These are phyloP conservation scores for Colletotrichum godetiae DNA, from an alignment of 2,329 filamentous ascomycete genomes.

Conservation along the genomic window DNA sequence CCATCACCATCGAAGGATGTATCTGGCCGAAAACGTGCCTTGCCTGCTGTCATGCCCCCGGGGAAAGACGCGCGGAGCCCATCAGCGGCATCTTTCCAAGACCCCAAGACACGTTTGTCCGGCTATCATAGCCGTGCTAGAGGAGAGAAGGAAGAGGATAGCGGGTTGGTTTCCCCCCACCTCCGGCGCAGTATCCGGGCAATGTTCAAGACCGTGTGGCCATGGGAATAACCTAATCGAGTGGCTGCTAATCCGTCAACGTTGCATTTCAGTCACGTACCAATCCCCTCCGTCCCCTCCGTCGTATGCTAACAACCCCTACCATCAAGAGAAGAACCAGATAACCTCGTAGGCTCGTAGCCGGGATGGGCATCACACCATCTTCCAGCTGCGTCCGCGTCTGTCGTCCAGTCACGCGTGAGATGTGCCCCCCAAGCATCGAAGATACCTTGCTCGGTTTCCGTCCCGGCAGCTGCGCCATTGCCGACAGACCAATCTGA, in stretches of 20 bases:
- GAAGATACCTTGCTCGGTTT: background rate
- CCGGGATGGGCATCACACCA: conserved; percentile 7
- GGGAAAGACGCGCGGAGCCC: background rate
- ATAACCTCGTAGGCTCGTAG: conserved; percentile 1
- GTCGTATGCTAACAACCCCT: background rate
- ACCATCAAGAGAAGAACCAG: background rate
- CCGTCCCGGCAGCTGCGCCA: conserved; percentile 11
- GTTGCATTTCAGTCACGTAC: background rate
- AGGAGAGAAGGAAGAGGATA: background rate
- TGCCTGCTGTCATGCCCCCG: background rate
- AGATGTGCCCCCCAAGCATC: background rate
- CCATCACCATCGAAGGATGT: background rate
- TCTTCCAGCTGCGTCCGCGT: background rate
- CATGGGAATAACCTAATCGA: background rate
- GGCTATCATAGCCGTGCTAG: background rate
- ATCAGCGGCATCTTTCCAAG: background rate
- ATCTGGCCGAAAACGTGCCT: background rate
- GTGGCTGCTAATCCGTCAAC: background rate
- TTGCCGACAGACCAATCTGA: conserved; percentile 11
- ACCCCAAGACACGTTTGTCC: background rate
- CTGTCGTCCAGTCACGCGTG: background rate
- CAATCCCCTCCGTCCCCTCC: background rate
- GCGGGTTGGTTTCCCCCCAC: background rate
- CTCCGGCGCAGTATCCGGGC: background rate
- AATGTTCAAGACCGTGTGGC: background rate